Evolutionary conservation across 352 stramenopile genomes (phyloP).

Genomic region (Globisporangium solare): DNA sequence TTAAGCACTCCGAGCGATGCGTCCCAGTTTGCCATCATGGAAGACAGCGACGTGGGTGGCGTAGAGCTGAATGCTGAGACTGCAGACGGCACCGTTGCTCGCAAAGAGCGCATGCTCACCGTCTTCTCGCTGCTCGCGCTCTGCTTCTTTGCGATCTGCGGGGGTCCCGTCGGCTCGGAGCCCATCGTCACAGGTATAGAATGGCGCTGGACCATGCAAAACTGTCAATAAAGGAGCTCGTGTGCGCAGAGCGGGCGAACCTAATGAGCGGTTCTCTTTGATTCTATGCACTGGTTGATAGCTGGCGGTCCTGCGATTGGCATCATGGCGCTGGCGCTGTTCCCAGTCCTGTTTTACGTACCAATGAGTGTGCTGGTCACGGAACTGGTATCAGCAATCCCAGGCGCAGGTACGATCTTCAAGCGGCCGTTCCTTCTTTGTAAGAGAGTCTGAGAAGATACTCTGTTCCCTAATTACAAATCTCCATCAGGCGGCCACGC

Average conservation of each 20-base stretch:
- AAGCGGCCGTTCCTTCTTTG: not conserved
- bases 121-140: slow-evolving; percentile 38
- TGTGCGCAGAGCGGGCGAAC: not conserved
- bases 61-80: slow-evolving; percentile 3
- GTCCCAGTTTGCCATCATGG: slow-evolving; percentile 17
- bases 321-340: slow-evolving; percentile 28
- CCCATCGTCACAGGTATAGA: slow-evolving; percentile 29
- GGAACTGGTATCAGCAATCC: slow-evolving; percentile 45
- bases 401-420: slow-evolving; percentile 16
- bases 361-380: slow-evolving; percentile 42
- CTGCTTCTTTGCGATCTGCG: slow-evolving; percentile 49
- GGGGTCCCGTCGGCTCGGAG: slow-evolving; percentile 41
- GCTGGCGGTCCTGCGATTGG: slow-evolving; percentile 37
- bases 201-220: not conserved
- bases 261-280: not conserved
- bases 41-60: slow-evolving; percentile 10
- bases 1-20: slow-evolving; percentile 10
- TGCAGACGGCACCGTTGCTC: slow-evolving; percentile 5
- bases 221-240: not conserved
- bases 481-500: slow-evolving; percentile 37
- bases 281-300: slow-evolving; percentile 2
- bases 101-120: slow-evolving; percentile 25
- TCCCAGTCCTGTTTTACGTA: slow-evolving; percentile 43
- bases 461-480: not conserved
- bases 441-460: not conserved